These are phyloP conservation scores for Phaffia australis DNA, from an alignment of 768 basidiomycete genomes.

Conservation along the genomic window DNA sequence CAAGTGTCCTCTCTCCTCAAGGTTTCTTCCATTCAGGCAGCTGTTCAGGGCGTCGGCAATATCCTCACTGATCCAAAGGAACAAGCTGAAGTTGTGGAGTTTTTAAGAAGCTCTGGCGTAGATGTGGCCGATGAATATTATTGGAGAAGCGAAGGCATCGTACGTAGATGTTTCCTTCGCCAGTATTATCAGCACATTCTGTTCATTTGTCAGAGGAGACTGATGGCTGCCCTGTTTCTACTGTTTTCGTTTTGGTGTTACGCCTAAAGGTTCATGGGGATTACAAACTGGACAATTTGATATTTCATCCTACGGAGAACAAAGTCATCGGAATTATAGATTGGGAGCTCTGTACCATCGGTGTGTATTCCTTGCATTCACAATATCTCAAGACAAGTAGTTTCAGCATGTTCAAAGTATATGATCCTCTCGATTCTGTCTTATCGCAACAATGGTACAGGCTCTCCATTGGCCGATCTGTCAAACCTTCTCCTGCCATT, in stretches of 20 bases:
- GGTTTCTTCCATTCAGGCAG: constrained; percentile 68
- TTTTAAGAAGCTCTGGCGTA: not conserved
- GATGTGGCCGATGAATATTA: not conserved
- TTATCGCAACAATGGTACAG: not conserved
- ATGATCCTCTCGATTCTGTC: not conserved
- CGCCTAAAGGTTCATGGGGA: constrained; percentile 56
- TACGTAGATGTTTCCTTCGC: constrained; percentile 62
- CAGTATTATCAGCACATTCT: constrained; percentile 49
- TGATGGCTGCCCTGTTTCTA: no score
- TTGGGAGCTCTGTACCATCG: constrained; percentile 94
- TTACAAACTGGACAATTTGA: constrained; percentile 92
- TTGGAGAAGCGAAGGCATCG: constrained; percentile 46
- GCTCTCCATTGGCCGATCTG: constrained; percentile 61
- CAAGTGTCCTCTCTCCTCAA: constrained; percentile 82
- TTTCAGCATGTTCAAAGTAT: constrained; percentile 30
- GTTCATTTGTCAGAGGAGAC: constrained; percentile 45
- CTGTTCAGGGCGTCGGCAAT: constrained; percentile 56
- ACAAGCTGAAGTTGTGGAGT: constrained; percentile 7
- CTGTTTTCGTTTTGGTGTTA: constrained; percentile 44
- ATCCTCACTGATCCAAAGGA: constrained; percentile 40
- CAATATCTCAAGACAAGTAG: no score
- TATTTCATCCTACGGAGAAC: constrained; percentile 82
- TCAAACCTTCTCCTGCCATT: constrained; percentile 83
- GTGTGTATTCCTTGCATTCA: constrained; percentile 45
- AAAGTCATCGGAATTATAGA: constrained; percentile 89